Evolutionary conservation across 140 eudicot species (phyloP).

Genomic region (Erigeron philadelphicus): DNA sequence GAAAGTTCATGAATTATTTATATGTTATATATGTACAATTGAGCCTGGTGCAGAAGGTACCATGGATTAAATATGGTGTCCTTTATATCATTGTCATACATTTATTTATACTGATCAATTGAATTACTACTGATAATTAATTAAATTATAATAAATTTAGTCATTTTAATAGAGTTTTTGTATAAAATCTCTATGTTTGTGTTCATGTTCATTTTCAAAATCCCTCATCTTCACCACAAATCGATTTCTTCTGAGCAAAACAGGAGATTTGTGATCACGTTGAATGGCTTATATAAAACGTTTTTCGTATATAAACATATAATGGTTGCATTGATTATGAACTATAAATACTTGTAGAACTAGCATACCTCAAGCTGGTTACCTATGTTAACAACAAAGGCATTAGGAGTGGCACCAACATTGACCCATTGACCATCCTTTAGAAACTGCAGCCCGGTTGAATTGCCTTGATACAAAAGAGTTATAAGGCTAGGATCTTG

Average conservation of each 20-base stretch:
- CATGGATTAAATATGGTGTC: no score
- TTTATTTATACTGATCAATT: no score
- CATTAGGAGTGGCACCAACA: conserved; percentile 34
- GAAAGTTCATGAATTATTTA: no score
- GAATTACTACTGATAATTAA: no score
- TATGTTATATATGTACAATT: no score
- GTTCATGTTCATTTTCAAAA: no score
- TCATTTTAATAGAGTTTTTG: no score
- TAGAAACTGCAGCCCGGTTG: conserved; percentile 43
- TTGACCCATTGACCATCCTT: conserved; percentile 36
- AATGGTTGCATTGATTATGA: background rate
- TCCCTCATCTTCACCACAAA: no score
- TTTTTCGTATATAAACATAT: background rate
- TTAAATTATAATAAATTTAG: no score
- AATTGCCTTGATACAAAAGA: conserved; percentile 34
- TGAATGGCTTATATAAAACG: background rate
- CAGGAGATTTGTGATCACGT: background rate
- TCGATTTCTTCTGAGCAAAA: background rate
- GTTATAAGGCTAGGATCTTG: conserved; percentile 61
- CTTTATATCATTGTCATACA: no score
- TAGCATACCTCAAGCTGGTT: conserved; percentile 36
- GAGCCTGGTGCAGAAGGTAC: no score
- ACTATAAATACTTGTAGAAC: background rate
- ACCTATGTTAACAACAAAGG: conserved; percentile 41
- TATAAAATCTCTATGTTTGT: no score